phyloP scores from a whole-genome alignment of 1,284 basidiomycete species.

The Irpex rosettiformis region DNA sequence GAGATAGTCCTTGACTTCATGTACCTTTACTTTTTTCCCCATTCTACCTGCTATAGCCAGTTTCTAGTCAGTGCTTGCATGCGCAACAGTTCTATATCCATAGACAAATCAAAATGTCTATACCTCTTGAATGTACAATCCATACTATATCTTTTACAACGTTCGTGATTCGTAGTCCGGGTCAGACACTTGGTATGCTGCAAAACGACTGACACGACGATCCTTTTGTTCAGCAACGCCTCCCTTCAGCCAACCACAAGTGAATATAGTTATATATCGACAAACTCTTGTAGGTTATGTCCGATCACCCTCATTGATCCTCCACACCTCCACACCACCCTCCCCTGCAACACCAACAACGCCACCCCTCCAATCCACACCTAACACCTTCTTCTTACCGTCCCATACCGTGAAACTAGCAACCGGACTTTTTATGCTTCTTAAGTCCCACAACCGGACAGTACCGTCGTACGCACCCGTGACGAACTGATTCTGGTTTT shows the following conservation, averaged over 20 bases:
- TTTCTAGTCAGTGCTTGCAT: neutral
- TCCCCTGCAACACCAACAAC: conserved; percentile 80
- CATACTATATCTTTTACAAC: too few relatives aligned
- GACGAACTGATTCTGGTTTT: conserved; percentile 64
- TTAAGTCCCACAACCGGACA: conserved; percentile 84
- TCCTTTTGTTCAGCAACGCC: too few relatives aligned
- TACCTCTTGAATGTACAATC: neutral
- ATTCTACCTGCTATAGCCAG: neutral
- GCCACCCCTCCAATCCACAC: conserved; percentile 74
- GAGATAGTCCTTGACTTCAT: neutral
- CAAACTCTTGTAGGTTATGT: too few relatives aligned
- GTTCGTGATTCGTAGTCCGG: too few relatives aligned
- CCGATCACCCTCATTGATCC: conserved; percentile 38
- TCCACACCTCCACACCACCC: conserved; percentile 82
- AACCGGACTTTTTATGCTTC: conserved; percentile 62
- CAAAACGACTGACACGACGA: too few relatives aligned
- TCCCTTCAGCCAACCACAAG: too few relatives aligned
- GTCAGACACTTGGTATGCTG: too few relatives aligned
- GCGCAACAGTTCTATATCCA: neutral
- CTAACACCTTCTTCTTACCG: conserved; percentile 67
- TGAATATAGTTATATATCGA: too few relatives aligned
- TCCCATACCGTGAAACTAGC: conserved; percentile 67
- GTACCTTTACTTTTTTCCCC: conserved; percentile 6
- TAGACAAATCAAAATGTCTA: neutral
- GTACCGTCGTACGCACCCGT: conserved; percentile 84